phyloP scores from a whole-genome alignment of 495 filamentous ascomycete species.

The Penicillium paxilli region DNA sequence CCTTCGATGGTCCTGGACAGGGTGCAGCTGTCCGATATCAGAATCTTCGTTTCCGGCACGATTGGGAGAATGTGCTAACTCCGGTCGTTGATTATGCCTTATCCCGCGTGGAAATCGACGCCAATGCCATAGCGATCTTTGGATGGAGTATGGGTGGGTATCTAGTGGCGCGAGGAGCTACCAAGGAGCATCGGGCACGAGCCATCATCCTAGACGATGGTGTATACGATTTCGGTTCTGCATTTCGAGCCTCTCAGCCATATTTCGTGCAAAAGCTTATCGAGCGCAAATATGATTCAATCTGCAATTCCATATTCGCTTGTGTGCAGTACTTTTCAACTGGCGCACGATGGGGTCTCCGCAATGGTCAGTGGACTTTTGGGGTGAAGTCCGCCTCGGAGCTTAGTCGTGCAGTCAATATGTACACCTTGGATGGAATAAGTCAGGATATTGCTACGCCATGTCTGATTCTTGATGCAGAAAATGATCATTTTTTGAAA shows the following conservation, averaged over 20 bases:
- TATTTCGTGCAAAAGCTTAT: background rate
- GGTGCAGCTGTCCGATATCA: slow-evolving; percentile 34
- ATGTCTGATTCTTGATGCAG: slow-evolving; percentile 28
- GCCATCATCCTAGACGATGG: slow-evolving; percentile 40
- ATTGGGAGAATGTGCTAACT: slow-evolving; percentile 45
- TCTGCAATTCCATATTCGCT: background rate
- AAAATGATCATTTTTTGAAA: slow-evolving; percentile 33
- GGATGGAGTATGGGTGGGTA: slow-evolving; percentile 64
- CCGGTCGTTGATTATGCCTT: slow-evolving; percentile 39
- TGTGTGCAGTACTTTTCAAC: background rate
- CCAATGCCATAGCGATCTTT: slow-evolving; percentile 53
- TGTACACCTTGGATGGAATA: slow-evolving; percentile 31
- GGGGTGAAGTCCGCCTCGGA: slow-evolving; percentile 25
- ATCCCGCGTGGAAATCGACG: slow-evolving; percentile 40
- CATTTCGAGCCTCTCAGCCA: too few species aligned
- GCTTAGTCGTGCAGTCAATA: slow-evolving; percentile 12
- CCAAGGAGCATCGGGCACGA: slow-evolving; percentile 37
- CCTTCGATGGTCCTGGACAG: slow-evolving; percentile 48
- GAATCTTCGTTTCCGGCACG: slow-evolving; percentile 38
- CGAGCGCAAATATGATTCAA: slow-evolving; percentile 1
- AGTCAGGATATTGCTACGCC: slow-evolving; percentile 25
- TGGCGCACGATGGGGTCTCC: slow-evolving; percentile 16
- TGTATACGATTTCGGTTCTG: slow-evolving; percentile 26
- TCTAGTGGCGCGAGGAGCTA: slow-evolving; percentile 38
- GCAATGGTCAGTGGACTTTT: slow-evolving; percentile 29